Evolutionary conservation across 495 filamentous ascomycete genomes (phyloP).

Genomic region (Astrocystis sublimbata): DNA sequence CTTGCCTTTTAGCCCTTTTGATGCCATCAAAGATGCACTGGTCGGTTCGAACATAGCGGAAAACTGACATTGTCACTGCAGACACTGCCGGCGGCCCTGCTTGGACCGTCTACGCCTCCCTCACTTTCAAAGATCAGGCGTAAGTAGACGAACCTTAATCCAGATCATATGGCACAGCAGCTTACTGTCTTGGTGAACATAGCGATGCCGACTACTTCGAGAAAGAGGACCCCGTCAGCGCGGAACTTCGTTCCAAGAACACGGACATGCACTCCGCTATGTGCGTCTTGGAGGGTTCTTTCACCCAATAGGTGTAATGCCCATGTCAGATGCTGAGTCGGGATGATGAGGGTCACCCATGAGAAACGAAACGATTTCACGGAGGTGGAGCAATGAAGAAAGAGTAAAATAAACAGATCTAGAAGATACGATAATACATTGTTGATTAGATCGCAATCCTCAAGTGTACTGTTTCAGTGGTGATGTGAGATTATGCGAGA

Average conservation of each 20-base stretch:
- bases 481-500: neutral
- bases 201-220: conserved; percentile 17
- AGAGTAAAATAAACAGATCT: neutral
- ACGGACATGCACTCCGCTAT: neutral
- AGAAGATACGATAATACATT: conserved; percentile 5
- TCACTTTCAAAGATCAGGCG: conserved; percentile 12
- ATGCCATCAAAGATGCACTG: neutral
- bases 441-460: neutral
- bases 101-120: conserved; percentile 14
- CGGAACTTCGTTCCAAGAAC: conserved; percentile 10
- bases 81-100: conserved; percentile 1
- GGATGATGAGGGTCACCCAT: neutral
- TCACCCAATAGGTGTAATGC: neutral
- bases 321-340: neutral
- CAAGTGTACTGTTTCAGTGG: neutral
- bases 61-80: neutral
- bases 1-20: neutral
- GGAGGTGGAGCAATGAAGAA: neutral
- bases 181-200: neutral
- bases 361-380: conserved; percentile 7
- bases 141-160: neutral
- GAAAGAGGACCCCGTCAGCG: conserved; percentile 8
- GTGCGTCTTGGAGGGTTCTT: conserved; percentile 12
- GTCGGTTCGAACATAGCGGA: neutral
- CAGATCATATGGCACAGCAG: neutral